Conservation (phyloP, 2,329 filamentous ascomycete species). For the Colletotrichum karsti region DNA sequence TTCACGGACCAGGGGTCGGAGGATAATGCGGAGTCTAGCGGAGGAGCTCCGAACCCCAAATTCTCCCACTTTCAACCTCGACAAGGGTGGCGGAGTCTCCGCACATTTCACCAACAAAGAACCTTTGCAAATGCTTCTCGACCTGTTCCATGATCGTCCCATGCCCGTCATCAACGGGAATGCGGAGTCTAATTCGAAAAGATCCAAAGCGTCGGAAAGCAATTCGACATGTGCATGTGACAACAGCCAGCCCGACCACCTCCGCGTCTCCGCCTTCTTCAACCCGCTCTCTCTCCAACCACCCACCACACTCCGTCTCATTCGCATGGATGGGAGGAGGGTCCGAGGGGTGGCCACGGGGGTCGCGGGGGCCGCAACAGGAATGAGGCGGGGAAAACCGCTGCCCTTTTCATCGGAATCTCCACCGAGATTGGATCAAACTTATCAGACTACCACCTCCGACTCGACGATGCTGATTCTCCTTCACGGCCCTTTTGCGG, state of each 20-base stretch:
- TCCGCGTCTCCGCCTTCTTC: conserved; percentile 1
- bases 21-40: conserved; percentile 27
- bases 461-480: neutral
- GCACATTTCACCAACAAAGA: neutral
- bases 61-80: neutral
- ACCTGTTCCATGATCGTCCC: neutral
- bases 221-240: neutral
- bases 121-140: neutral
- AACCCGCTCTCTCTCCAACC: neutral
- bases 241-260: neutral
- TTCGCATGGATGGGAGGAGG: neutral
- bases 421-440: neutral
- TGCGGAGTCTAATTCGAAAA: neutral
- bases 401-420: neutral
- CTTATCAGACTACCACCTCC: neutral
- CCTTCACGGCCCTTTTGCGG: conserved; percentile 18
- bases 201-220: neutral
- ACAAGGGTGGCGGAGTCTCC: conserved; percentile 26
- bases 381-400: conserved; percentile 8
- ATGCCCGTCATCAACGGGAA: neutral
- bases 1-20: neutral
- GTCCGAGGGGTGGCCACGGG: neutral
- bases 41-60: conserved; percentile 14
- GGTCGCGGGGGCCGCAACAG: neutral
- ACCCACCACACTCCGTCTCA: neutral